These are phyloP conservation scores for Trichoderma asperelloides DNA, from an alignment of 495 filamentous ascomycete genomes.

Conservation along the genomic window DNA sequence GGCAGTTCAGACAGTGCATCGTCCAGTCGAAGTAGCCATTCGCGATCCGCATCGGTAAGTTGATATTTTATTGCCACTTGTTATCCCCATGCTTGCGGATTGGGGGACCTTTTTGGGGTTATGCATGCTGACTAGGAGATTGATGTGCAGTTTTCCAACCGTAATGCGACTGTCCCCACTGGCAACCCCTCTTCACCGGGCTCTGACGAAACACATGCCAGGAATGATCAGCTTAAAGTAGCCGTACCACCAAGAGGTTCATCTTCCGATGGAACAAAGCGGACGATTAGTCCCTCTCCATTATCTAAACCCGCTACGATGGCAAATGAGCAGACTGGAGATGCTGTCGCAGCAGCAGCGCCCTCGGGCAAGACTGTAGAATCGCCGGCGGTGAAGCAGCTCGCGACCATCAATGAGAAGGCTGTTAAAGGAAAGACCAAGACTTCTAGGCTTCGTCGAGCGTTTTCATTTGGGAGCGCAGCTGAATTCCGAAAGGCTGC, in stretches of 20 bases:
- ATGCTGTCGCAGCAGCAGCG: slow-evolving; percentile 23
- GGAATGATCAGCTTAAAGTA: slow-evolving; percentile 46
- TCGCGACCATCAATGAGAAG: slow-evolving; percentile 72
- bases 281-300: slow-evolving; percentile 70
- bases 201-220: slow-evolving; percentile 28
- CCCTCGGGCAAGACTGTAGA: slow-evolving; percentile 24
- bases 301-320: slow-evolving; percentile 74
- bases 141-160: slow-evolving; percentile 38
- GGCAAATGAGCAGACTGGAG: slow-evolving; percentile 30
- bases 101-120: slow-evolving; percentile 13
- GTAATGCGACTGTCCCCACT: slow-evolving; percentile 35
- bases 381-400: slow-evolving; percentile 70
- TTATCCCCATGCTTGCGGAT: slow-evolving; percentile 26
- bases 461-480: slow-evolving; percentile 95
- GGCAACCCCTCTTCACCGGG: slow-evolving; percentile 38
- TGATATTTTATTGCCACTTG: slow-evolving; percentile 12
- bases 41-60: slow-evolving; percentile 41
- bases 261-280: slow-evolving; percentile 57
- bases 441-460: slow-evolving; percentile 81
- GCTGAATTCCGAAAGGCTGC: slow-evolving; percentile 76
- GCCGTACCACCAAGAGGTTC: slow-evolving; percentile 60
- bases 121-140: slow-evolving; percentile 25
- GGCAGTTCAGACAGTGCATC: slow-evolving; percentile 36
- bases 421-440: slow-evolving; percentile 60
- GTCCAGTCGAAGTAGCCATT: slow-evolving; percentile 32